Evolutionary conservation across 2,329 filamentous ascomycete species (phyloP), one percentile per base, ranked within the genome.

Genomic region (Davidsoniella australis): DNA sequence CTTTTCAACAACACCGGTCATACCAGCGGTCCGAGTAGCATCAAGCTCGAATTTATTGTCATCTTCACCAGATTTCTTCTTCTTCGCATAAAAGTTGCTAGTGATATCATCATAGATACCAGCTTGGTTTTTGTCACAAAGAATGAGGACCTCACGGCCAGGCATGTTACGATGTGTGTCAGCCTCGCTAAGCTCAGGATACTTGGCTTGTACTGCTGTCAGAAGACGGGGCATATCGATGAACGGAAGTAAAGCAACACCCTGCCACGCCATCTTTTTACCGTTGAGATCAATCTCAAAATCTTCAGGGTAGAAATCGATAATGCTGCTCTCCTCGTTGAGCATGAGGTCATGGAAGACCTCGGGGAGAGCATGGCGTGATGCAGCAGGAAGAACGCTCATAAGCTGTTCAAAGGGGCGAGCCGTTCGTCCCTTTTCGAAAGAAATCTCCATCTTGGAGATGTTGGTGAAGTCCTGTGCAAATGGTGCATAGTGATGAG

Each of bases 231-330:
- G 78, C 71, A 94, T 91, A 58, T 98, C 88, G 58, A 98, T 98
- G 63, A 96, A 98, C 0, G 91, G 91, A 33, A 98, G 72, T 17
- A 98, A 69, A 2, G 86, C 87, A 48, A 98, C 82, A 55, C 91
- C 91, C 63, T 96, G 89, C 91, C 93, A 98, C 0, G 87, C 86
- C 66, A 95, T 93, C 62, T 96, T 98, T 69, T 96, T 96, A 49
- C 91, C 91, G 56, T 98, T 98, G 40, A 96, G 67, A 63, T 98
- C 91, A 48, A 96, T 75, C 14, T 83, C 78, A 58, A 98, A 98
- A 20, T 94, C 85, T 59, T 88, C 83, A 0, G 93, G 93, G 58
- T 98, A 98, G 63, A 98, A 98, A 62, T 98, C 89, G 56, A 94
- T 85, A 57, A 98, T 96, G 44, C 87, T 80, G 59, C 87, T 95